Evolutionary conservation across 352 stramenopile species (phyloP).

Genomic region (Albugo laibachii): DNA sequence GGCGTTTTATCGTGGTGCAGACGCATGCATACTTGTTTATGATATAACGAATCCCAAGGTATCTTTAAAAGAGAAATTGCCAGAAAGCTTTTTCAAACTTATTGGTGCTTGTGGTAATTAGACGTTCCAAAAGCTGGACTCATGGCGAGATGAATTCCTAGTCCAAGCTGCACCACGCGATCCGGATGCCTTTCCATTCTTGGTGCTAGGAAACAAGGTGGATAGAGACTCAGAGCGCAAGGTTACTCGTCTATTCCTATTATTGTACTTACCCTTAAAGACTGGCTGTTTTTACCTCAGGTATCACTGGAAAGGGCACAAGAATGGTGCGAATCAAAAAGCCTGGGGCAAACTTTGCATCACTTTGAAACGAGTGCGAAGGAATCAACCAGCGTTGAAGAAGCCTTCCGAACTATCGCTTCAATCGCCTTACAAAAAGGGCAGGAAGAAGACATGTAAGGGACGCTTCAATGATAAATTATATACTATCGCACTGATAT

Average conservation of each 20-base stretch:
- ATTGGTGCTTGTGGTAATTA: constrained; percentile 7
- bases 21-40: constrained; percentile 97
- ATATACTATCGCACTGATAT: background rate
- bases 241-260: constrained; percentile 5
- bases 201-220: constrained; percentile 98
- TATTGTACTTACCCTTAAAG: background rate
- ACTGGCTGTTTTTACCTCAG: background rate
- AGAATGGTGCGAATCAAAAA: constrained; percentile 85
- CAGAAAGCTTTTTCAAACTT: background rate
- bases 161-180: constrained; percentile 80
- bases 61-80: background rate
- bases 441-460: constrained; percentile 74
- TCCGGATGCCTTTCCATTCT: constrained; percentile 91
- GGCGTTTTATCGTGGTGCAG: constrained; percentile 95
- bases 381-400: constrained; percentile 92
- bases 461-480: background rate
- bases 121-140: constrained; percentile 95
- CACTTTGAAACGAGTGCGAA: constrained; percentile 98
- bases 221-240: constrained; percentile 84
- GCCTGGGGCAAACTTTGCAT: constrained; percentile 75
- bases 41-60: constrained; percentile 96
- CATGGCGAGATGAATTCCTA: constrained; percentile 96
- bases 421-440: constrained; percentile 74
- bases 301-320: constrained; percentile 79
- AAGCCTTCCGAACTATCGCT: constrained; percentile 88